Evolutionary conservation across 2,329 filamentous ascomycete species (phyloP).

Genomic region (Cladosporium phlei): DNA sequence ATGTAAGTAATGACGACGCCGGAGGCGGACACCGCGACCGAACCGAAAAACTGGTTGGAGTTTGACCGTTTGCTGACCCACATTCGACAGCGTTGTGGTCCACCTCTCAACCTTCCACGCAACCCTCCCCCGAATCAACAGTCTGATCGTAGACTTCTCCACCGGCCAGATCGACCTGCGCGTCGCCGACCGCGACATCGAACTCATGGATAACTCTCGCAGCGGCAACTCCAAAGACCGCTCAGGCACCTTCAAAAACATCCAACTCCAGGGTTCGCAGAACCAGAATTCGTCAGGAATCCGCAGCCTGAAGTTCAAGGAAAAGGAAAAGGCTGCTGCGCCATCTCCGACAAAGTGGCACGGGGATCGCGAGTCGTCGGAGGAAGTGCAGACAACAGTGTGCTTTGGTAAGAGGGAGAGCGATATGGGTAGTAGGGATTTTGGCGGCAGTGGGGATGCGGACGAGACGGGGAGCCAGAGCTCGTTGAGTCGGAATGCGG

Average conservation of each 20-base stretch:
- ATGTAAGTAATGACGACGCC: conserved; percentile 4
- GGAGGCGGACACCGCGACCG: too few relatives aligned
- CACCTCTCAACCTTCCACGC: conserved; percentile 18
- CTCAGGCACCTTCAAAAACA: conserved; percentile 1
- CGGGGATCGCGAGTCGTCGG: neutral
- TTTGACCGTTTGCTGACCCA: neutral
- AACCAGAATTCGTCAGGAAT: neutral
- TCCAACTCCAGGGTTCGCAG: neutral
- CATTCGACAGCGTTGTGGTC: conserved; percentile 6
- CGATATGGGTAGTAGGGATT: neutral
- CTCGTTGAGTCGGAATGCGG: conserved; percentile 13
- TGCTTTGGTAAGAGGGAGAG: neutral
- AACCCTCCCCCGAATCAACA: conserved; percentile 17
- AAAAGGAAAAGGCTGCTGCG: neutral
- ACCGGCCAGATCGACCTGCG: conserved; percentile 16
- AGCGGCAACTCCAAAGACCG: conserved; percentile 1
- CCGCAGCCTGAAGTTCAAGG: neutral
- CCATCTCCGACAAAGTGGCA: neutral
- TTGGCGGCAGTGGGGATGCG: conserved; percentile 2
- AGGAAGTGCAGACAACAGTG: conserved; percentile 4
- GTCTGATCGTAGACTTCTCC: conserved; percentile 17
- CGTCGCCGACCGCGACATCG: conserved; percentile 14
- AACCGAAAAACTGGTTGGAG: too few relatives aligned
- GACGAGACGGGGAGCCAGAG: conserved; percentile 16
- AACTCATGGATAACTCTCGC: conserved; percentile 11